Evolutionary conservation across 2,329 filamentous ascomycete species (phyloP).

Genomic region (Epichloe typhina): DNA sequence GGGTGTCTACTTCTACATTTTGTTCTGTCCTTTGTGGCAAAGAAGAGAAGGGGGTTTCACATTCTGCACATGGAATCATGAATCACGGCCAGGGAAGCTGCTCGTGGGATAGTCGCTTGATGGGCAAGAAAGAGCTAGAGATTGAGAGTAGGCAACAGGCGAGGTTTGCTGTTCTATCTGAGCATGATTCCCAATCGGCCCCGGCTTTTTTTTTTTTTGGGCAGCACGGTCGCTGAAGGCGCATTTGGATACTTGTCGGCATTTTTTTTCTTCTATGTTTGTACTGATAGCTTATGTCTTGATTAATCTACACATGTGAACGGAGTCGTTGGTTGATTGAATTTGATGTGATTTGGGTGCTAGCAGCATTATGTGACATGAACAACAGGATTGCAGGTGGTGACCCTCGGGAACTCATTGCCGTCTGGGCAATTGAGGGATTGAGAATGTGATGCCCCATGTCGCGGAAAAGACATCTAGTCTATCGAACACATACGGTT

Average conservation of each 20-base stretch:
- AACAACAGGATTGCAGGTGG: too few species aligned
- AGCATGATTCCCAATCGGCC: slow-evolving; percentile 1
- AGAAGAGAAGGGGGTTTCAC: not conserved
- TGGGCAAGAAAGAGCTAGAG: not conserved
- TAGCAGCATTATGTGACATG: too few species aligned
- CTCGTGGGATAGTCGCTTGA: not conserved
- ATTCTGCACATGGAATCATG: slow-evolving; percentile 2
- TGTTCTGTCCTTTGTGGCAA: not conserved
- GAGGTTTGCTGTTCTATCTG: too few species aligned
- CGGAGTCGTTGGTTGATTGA: too few species aligned
- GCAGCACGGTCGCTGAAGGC: slow-evolving; percentile 7
- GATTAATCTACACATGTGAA: not conserved
- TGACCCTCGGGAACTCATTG: too few species aligned
- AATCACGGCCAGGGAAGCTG: not conserved
- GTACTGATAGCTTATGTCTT: slow-evolving; percentile 16
- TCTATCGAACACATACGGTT: too few species aligned
- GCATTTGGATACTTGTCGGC: slow-evolving; percentile 6
- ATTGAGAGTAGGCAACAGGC: not conserved
- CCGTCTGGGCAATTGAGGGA: too few species aligned
- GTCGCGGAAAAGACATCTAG: too few species aligned
- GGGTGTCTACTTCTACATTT: not conserved
- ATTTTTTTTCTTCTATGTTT: slow-evolving; percentile 5
- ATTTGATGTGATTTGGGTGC: too few species aligned
- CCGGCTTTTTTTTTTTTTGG: not conserved
- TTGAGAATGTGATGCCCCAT: too few species aligned